phyloP scores from a whole-genome alignment of 2,329 filamentous ascomycete species.

The Xylariomycetidae sp. region DNA sequence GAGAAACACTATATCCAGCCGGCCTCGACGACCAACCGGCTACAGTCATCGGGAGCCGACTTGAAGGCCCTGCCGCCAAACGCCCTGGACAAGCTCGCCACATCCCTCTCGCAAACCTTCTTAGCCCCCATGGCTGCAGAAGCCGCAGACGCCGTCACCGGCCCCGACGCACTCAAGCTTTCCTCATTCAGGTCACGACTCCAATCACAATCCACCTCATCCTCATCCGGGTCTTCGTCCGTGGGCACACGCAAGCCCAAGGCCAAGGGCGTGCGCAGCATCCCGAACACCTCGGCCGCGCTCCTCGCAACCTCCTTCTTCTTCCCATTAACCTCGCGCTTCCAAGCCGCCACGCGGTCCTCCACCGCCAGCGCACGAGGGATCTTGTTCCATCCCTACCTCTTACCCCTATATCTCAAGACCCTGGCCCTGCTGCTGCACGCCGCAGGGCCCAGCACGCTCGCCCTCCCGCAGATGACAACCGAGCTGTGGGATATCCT shows the following conservation, averaged over 20 bases:
- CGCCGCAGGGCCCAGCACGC: constrained; percentile 72
- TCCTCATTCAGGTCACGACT: constrained; percentile 81
- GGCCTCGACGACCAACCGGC: constrained; percentile 10
- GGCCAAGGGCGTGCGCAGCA: constrained; percentile 42
- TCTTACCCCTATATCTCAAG: constrained; percentile 76
- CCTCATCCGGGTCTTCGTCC: constrained; percentile 2
- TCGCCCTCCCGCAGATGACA: constrained; percentile 73
- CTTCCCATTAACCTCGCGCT: constrained; percentile 76
- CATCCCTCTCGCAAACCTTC: constrained; percentile 62
- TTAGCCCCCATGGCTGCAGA: constrained; percentile 75
- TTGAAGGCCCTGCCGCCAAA: constrained; percentile 49
- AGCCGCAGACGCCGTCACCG: constrained; percentile 72
- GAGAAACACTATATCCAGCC: constrained; percentile 60
- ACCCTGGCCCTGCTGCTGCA: constrained; percentile 80
- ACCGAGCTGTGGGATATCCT: constrained; percentile 80
- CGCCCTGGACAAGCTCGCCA: constrained; percentile 62
- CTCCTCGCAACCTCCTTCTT: constrained; percentile 76
- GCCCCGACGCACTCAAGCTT: constrained; percentile 81
- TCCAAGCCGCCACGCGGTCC: constrained; percentile 56
- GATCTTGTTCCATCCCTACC: constrained; percentile 65
- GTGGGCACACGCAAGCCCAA: constrained; percentile 17
- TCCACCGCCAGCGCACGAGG: constrained; percentile 38
- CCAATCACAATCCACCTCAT: constrained; percentile 41
- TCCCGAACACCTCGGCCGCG: constrained; percentile 71
- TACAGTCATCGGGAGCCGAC: constrained; percentile 24